phyloP scores from a whole-genome alignment of 1,139 yeast genomes.

The Lodderomyces margitis region DNA sequence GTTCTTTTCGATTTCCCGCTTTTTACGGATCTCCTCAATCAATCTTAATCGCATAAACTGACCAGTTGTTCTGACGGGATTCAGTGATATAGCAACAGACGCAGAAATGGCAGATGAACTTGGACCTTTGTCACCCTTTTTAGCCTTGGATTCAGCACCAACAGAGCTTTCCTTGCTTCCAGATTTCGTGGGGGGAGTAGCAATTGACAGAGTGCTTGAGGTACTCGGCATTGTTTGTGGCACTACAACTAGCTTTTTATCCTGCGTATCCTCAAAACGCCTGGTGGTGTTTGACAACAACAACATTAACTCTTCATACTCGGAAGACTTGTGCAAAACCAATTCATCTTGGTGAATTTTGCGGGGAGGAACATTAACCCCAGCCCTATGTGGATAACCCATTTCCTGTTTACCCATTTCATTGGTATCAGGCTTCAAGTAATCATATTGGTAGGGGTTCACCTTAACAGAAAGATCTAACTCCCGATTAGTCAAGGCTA shows the following conservation, averaged over 20 bases:
- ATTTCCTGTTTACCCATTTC: slow-evolving; percentile 31
- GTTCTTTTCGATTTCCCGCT: slow-evolving; percentile 44
- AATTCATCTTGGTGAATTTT: slow-evolving; percentile 47
- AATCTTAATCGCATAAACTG: slow-evolving; percentile 50
- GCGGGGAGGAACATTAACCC: slow-evolving; percentile 41
- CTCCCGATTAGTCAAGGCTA: slow-evolving; percentile 74
- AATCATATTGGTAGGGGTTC: slow-evolving; percentile 58
- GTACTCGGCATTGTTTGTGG: slow-evolving; percentile 30
- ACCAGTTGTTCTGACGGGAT: slow-evolving; percentile 32
- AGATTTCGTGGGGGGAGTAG: slow-evolving; percentile 22
- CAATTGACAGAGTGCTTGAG: slow-evolving; percentile 16
- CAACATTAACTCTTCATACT: slow-evolving; percentile 87
- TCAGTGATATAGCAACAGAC: slow-evolving; percentile 13
- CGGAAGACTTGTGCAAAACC: slow-evolving; percentile 69
- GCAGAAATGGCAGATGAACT: slow-evolving; percentile 19
- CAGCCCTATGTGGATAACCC: slow-evolving; percentile 41
- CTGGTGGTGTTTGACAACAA: slow-evolving; percentile 43
- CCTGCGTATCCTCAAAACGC: slow-evolving; percentile 37
- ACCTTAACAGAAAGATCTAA: slow-evolving; percentile 70
- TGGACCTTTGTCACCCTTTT: slow-evolving; percentile 24
- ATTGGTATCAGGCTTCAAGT: slow-evolving; percentile 46
- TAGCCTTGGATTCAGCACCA: slow-evolving; percentile 23
- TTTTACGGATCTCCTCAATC: slow-evolving; percentile 47
- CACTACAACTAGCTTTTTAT: slow-evolving; percentile 41
- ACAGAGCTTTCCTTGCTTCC: slow-evolving; percentile 20